These are phyloP conservation scores for Carex cristatella DNA, from an alignment of 176 grass and related monocot genomes.

Conservation along the genomic window DNA sequence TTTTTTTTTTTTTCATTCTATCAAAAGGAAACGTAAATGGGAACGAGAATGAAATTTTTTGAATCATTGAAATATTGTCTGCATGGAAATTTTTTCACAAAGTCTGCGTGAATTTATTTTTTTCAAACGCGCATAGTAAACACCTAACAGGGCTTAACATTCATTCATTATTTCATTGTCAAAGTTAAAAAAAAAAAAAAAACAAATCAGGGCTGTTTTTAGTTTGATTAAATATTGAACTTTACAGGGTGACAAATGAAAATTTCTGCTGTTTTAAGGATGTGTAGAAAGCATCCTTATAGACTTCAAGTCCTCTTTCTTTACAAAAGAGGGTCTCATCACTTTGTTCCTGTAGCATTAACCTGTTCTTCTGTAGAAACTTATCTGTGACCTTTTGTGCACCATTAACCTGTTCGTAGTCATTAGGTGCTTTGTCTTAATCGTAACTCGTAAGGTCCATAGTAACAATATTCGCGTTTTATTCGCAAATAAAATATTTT, in stretches of 20 bases:
- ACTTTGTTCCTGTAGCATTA: slow-evolving; percentile 12
- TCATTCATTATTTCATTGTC: background rate
- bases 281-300: background rate
- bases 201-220: background rate
- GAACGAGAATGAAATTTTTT: no score
- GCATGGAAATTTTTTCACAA: no score
- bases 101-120: no score
- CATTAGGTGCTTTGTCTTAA: background rate
- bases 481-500: no score
- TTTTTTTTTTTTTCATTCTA: background rate
- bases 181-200: background rate
- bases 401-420: background rate
- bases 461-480: no score
- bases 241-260: background rate
- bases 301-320: background rate
- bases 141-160: background rate
- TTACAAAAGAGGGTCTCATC: slow-evolving; percentile 11
- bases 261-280: background rate
- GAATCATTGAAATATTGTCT: no score
- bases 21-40: no score
- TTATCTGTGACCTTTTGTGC: background rate
- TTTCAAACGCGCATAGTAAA: no score
- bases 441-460: no score
- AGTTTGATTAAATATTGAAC: background rate
- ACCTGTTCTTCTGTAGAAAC: no score